Evolutionary conservation across 768 basidiomycete species (phyloP).

Genomic region (Leucocoprinus birnbaumii): DNA sequence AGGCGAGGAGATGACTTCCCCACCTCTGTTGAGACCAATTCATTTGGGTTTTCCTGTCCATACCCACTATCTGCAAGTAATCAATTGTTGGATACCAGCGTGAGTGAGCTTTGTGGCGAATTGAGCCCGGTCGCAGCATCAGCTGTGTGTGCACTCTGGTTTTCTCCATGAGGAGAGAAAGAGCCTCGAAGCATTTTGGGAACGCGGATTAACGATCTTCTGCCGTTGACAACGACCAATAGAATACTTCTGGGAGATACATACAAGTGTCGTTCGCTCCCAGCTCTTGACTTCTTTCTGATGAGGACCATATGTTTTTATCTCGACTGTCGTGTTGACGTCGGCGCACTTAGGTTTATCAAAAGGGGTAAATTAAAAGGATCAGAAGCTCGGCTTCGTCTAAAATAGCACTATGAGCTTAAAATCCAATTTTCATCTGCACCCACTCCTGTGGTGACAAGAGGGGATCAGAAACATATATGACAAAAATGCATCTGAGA

Average conservation of each 20-base stretch:
- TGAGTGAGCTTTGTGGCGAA: not conserved
- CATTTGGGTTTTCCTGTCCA: not conserved
- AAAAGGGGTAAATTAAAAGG: not conserved
- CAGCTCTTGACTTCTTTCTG: not conserved
- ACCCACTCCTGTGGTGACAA: too few species aligned
- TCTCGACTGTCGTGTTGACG: not conserved
- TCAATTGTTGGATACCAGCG: not conserved
- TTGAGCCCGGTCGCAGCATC: not conserved
- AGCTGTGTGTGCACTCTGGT: too few species aligned
- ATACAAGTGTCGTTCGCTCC: not conserved
- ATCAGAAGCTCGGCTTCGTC: not conserved
- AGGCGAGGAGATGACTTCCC: constrained; percentile 11
- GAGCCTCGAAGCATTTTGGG: too few species aligned
- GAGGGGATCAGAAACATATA: too few species aligned
- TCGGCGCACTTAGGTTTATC: not conserved
- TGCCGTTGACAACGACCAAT: too few species aligned
- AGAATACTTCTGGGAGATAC: too few species aligned
- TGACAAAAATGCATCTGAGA: too few species aligned
- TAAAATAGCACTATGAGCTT: too few species aligned
- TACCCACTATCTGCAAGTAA: not conserved
- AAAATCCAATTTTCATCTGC: too few species aligned
- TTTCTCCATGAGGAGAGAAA: too few species aligned
- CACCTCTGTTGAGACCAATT: too few species aligned
- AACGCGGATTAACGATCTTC: too few species aligned
- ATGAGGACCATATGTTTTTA: not conserved